A percentile compares a stretch with the other conserved stretches of the same genome.
phyloP scores from a whole-genome alignment of 768 basidiomycete species.

The Lentinula sp. region DNA sequence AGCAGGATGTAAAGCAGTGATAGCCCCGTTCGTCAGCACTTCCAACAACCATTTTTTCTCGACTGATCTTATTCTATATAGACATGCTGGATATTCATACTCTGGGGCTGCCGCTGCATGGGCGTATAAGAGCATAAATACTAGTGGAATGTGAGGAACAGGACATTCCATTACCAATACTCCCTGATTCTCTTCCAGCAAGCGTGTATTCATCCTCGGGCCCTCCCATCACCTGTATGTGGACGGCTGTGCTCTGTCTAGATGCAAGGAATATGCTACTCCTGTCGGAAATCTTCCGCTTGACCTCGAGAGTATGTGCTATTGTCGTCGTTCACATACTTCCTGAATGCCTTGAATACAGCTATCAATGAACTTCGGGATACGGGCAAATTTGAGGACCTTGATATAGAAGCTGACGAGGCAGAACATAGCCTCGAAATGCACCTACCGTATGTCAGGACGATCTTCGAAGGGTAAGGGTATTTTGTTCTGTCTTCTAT shows the following conservation, averaged over 20 bases:
- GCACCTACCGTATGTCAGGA: constrained; percentile 90
- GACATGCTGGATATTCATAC: constrained; percentile 95
- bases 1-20: constrained; percentile 71
- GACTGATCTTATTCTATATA: constrained; percentile 21
- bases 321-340: not conserved
- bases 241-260: constrained; percentile 79
- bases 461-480: constrained; percentile 71
- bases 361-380: constrained; percentile 60
- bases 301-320: constrained; percentile 66
- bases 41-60: not conserved
- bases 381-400: constrained; percentile 64
- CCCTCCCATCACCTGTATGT: constrained; percentile 93
- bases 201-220: constrained; percentile 90
- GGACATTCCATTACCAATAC: not conserved
- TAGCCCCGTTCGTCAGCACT: constrained; percentile 71
- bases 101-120: constrained; percentile 93
- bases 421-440: constrained; percentile 98
- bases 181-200: constrained; percentile 38
- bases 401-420: constrained; percentile 70
- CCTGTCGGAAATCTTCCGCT: constrained; percentile 80
- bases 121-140: constrained; percentile 90
- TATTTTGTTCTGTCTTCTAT: not conserved
- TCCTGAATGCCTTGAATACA: constrained; percentile 20
- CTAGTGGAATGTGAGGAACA: constrained; percentile 61
- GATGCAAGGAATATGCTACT: constrained; percentile 73